Evolutionary conservation across 2,329 filamentous ascomycete species (phyloP).

Genomic region (Magnaporthiopsis poae): DNA sequence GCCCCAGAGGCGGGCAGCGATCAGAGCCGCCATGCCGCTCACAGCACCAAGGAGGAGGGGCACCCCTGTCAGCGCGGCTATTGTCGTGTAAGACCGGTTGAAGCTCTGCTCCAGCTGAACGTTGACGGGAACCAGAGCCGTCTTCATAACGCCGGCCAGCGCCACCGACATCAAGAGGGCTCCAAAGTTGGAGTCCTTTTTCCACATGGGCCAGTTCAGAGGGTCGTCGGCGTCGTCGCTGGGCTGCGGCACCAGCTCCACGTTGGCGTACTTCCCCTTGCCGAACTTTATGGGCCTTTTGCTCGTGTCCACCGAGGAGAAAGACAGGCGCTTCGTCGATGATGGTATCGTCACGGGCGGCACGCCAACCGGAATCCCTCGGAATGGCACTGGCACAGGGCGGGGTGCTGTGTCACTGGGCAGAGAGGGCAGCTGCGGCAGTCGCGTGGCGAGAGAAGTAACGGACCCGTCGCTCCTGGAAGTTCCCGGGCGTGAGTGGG

Average conservation of each 20-base stretch:
- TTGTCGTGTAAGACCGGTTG: constrained; percentile 35
- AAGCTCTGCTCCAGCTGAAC: constrained; percentile 32
- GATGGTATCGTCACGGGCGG: constrained; percentile 16
- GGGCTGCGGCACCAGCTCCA: constrained; percentile 45
- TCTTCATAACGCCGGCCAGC: constrained; percentile 43
- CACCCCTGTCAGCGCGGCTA: constrained; percentile 40
- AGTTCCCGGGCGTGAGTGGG: not conserved
- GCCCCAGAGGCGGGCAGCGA: constrained; percentile 37
- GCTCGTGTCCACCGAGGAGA: constrained; percentile 23
- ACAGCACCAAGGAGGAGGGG: constrained; percentile 41
- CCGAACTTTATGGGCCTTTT: constrained; percentile 36
- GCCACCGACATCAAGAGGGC: constrained; percentile 37
- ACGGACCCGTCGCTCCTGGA: not conserved
- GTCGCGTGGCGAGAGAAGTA: not conserved
- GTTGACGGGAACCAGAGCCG: constrained; percentile 40
- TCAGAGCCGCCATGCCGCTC: constrained; percentile 32
- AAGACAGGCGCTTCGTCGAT: constrained; percentile 27
- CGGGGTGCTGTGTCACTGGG: not conserved
- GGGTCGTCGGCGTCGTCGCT: constrained; percentile 46
- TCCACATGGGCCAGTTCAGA: constrained; percentile 48
- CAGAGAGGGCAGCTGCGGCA: not conserved
- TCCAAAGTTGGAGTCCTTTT: constrained; percentile 40
- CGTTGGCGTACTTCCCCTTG: constrained; percentile 29
- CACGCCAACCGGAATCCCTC: constrained; percentile 7
- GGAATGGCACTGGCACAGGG: constrained; percentile 11